Evolutionary conservation across 2,329 filamentous ascomycete genomes (phyloP).

Genomic region (Sordariomycetes sp.): DNA sequence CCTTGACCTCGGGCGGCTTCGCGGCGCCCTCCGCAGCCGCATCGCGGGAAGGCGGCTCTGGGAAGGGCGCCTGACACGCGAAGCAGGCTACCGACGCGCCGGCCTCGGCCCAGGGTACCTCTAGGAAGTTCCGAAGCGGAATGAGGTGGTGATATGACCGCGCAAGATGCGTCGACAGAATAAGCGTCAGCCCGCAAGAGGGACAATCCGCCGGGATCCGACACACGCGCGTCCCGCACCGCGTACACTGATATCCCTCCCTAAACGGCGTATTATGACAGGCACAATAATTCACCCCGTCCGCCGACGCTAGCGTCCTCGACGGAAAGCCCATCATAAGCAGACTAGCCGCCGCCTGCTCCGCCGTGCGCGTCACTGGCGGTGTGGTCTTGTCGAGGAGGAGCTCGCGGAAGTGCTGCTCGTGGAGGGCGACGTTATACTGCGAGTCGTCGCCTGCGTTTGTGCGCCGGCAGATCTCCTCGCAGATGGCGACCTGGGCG

Average conservation of each 20-base stretch:
- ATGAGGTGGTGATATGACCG: slow-evolving; percentile 92
- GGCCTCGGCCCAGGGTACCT: slow-evolving; percentile 74
- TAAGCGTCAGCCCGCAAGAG: slow-evolving; percentile 79
- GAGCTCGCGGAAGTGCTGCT: slow-evolving; percentile 69
- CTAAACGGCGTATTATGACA: slow-evolving; percentile 75
- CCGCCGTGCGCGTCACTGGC: slow-evolving; percentile 59
- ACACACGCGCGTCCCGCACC: slow-evolving; percentile 83
- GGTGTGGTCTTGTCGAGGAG: slow-evolving; percentile 81
- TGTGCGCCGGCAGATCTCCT: slow-evolving; percentile 75
- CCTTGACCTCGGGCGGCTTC: slow-evolving; percentile 27
- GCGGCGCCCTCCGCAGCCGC: neutral
- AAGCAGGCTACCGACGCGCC: slow-evolving; percentile 52
- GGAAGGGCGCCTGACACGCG: slow-evolving; percentile 65
- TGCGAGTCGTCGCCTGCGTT: slow-evolving; percentile 64
- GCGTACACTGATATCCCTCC: slow-evolving; percentile 82
- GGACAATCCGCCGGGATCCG: slow-evolving; percentile 82
- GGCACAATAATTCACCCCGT: slow-evolving; percentile 64
- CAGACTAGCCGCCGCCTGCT: slow-evolving; percentile 48
- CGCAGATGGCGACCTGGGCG: slow-evolving; percentile 84
- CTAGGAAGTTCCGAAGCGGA: slow-evolving; percentile 78
- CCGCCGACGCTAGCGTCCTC: slow-evolving; percentile 56
- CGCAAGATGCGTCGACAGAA: slow-evolving; percentile 84
- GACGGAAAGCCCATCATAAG: slow-evolving; percentile 99
- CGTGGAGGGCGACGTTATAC: slow-evolving; percentile 75
- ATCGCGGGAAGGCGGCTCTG: slow-evolving; percentile 22